Evolutionary conservation across 805 yeast genomes (phyloP).

Genomic region (Wickerhamiella shivajii): DNA sequence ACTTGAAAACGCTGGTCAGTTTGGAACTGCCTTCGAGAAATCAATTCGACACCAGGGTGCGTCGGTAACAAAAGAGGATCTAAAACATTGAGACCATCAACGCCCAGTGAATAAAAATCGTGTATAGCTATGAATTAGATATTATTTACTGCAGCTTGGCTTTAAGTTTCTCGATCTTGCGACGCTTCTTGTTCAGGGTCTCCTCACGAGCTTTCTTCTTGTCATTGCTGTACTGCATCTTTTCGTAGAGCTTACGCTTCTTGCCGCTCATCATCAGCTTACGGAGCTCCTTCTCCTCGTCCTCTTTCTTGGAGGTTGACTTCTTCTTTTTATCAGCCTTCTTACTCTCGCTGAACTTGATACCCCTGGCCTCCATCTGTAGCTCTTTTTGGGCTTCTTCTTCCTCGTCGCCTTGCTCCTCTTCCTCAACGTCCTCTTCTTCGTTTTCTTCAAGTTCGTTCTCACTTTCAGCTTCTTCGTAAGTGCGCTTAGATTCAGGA

Average conservation of each 20-base stretch:
- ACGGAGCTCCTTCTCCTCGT: conserved; percentile 79
- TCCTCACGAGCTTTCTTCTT: conserved; percentile 68
- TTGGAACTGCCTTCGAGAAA: conserved; percentile 65
- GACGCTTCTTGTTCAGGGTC: conserved; percentile 52
- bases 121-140: neutral
- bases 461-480: conserved; percentile 33
- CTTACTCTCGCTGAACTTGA: conserved; percentile 46
- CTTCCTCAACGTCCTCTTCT: conserved; percentile 17
- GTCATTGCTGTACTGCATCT: conserved; percentile 83
- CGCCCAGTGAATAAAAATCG: neutral
- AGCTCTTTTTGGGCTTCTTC: conserved; percentile 55
- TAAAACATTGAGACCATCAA: neutral
- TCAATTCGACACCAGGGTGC: conserved; percentile 63
- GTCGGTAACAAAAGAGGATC: conserved; percentile 8
- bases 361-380: conserved; percentile 83
- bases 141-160: conserved; percentile 1
- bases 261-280: conserved; percentile 96
- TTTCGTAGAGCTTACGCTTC: conserved; percentile 83
- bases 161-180: conserved; percentile 25
- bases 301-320: conserved; percentile 32
- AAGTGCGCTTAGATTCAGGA: conserved; percentile 43
- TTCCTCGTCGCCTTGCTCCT: conserved; percentile 32
- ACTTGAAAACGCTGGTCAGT: conserved; percentile 51
- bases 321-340: conserved; percentile 22
- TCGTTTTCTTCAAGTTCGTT: conserved; percentile 35